A percentile compares a stretch with the other conserved stretches of the same genome.
These are phyloP conservation scores for Teratosphaeria destructans DNA, from an alignment of 2,329 filamentous ascomycete genomes.

Conservation along the genomic window DNA sequence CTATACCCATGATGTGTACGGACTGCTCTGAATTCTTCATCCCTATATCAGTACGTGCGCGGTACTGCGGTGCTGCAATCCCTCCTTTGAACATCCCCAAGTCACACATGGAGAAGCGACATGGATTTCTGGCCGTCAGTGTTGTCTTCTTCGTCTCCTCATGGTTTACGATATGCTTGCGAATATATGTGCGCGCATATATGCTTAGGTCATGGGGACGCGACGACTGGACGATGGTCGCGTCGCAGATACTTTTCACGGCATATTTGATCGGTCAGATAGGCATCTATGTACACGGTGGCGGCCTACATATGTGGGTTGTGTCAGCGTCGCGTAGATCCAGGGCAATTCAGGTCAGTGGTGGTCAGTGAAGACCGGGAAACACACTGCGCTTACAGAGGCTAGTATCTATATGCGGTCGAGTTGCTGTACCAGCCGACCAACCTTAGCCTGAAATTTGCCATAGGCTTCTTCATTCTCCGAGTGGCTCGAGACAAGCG, in stretches of 20 bases:
- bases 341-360: slow-evolving; percentile 11
- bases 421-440: slow-evolving; percentile 9
- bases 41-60: background rate
- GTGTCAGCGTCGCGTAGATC: slow-evolving; percentile 16
- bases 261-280: slow-evolving; percentile 31
- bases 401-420: slow-evolving; percentile 39
- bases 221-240: slow-evolving; percentile 34
- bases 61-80: background rate
- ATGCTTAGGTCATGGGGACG: slow-evolving; percentile 29
- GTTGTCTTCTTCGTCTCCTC: background rate
- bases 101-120: background rate
- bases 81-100: background rate
- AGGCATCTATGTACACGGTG: slow-evolving; percentile 29
- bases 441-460: slow-evolving; percentile 40
- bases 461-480: slow-evolving; percentile 45
- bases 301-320: slow-evolving; percentile 27
- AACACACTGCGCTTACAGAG: background rate
- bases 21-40: background rate
- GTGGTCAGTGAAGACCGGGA: background rate
- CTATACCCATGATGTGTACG: background rate
- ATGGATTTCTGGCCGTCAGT: background rate
- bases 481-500: slow-evolving; percentile 37
- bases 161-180: background rate
- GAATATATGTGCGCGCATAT: slow-evolving; percentile 20
- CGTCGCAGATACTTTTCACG: slow-evolving; percentile 29